Conservation (phyloP, 139 green algal species). For the Chlamydomonas incerta region DNA sequence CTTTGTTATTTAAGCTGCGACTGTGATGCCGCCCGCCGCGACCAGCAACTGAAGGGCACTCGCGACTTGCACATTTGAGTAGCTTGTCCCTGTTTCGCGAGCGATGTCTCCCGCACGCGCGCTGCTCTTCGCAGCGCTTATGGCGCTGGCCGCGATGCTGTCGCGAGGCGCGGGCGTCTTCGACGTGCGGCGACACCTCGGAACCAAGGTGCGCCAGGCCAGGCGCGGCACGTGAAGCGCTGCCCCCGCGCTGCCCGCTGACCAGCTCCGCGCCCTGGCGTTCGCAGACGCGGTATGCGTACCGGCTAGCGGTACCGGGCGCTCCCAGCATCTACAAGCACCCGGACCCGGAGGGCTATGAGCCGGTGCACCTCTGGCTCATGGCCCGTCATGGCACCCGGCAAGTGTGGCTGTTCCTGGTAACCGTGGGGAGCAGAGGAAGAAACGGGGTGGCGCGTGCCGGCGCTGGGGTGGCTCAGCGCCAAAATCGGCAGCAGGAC, state of each 20-base stretch:
- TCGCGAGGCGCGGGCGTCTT: background rate
- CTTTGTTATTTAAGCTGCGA: no score
- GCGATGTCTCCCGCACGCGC: no score
- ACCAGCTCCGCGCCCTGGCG: background rate
- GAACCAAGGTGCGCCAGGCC: conserved; percentile 26
- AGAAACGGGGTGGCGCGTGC: no score
- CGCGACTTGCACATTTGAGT: no score
- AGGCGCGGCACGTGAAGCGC: background rate
- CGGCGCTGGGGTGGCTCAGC: no score
- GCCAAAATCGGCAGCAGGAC: no score
- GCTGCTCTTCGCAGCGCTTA: background rate
- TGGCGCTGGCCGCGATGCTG: background rate
- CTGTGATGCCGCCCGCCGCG: no score
- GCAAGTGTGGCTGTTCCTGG: no score
- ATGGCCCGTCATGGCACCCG: conserved; percentile 56
- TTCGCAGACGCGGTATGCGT: conserved; percentile 53
- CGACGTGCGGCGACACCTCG: conserved; percentile 19
- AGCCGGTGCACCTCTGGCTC: conserved; percentile 47
- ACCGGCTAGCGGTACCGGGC: conserved; percentile 19
- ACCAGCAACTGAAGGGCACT: no score
- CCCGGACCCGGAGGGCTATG: conserved; percentile 56
- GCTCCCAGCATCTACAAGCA: conserved; percentile 43
- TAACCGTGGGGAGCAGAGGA: no score
- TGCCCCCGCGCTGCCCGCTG: no score
- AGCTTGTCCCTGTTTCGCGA: no score